Evolutionary conservation across 805 yeast genomes (phyloP), one percentile per base, ranked within the genome.

Genomic region (Pichia paraexigua): DNA sequence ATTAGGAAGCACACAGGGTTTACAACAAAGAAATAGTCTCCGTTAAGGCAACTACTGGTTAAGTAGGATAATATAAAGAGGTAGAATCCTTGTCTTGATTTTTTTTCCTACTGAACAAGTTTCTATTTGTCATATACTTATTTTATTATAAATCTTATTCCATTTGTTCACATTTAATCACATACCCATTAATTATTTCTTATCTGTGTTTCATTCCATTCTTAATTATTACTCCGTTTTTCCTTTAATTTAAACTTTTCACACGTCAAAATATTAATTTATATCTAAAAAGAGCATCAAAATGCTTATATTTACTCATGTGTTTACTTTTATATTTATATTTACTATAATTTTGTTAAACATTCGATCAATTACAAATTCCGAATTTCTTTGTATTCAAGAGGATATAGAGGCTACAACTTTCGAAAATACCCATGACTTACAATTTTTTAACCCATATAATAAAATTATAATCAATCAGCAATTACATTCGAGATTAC

Each of bases 401-500:
- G 39, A 35, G 17, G 10, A 35, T 8, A 3, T 17, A n/a, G 12
- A 8, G 2, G 17, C 7, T 17, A 17, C 39, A 35, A 6, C 18
- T 15, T 17, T 35, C 5, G 7, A 3, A 35, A 17, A n/a, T 35
- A 35, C 20, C 13, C 41, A 41, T 21, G 50, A 47, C 11, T 6
- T 11, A 11, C 17, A 41, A 20, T 41, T 45, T 18, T 27, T 49
- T 17, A 30, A 21, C 12, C 30, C 42, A 25, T 40, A 37, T 27
- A 52, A 46, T 21, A 49, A 28, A 20, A 30, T 58, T 10, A 50
- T 49, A 10, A 49, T 50, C 7, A 49, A 56, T 22, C 67, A 63
- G 45, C 75, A 70, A 50, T 60, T 63, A 11, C 60, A 61, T 10
- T 63, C 74, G 6, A 60, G 60, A 41, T 53, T 56, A 6, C 74